Conservation (phyloP, 306 rosid species). For the Gynostemma pentaphyllum region DNA sequence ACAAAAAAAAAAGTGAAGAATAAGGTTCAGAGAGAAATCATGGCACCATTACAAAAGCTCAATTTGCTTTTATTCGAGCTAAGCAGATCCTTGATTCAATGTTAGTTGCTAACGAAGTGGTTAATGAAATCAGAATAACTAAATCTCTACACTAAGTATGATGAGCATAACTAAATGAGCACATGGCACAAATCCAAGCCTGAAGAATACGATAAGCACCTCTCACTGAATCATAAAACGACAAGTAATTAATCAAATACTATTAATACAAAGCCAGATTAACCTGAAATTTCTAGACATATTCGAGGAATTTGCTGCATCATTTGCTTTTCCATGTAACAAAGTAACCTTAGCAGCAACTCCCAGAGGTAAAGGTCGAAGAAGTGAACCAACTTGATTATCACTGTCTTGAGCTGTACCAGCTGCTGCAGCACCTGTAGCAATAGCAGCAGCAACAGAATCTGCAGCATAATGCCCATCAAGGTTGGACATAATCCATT, state of each 20-base stretch:
- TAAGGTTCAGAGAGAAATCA: background rate
- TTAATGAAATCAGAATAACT: too few relatives aligned
- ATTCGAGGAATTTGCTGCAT: constrained; percentile 62
- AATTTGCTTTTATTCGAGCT: too few relatives aligned
- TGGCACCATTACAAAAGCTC: too few relatives aligned
- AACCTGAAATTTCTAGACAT: constrained; percentile 91
- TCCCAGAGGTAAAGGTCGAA: constrained; percentile 43
- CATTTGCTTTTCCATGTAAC: constrained; percentile 57
- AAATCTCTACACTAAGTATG: too few relatives aligned
- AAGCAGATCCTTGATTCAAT: too few relatives aligned
- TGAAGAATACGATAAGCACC: background rate
- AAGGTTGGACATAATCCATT: constrained; percentile 86
- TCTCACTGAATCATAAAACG: background rate
- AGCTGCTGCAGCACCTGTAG: constrained; percentile 66
- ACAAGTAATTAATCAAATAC: background rate
- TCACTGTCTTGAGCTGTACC: constrained; percentile 60
- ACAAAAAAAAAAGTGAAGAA: background rate
- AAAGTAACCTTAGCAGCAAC: constrained; percentile 34
- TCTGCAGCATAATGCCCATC: constrained; percentile 96
- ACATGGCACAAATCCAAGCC: background rate
- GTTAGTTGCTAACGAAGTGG: too few relatives aligned
- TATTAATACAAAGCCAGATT: constrained; percentile 15
- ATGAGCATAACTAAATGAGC: background rate
- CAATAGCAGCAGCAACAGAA: constrained; percentile 90
- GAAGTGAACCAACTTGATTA: constrained; percentile 26